Percentiles rank a stretch among this genome's conserved stretches.
phyloP scores from a whole-genome alignment of 2,329 filamentous ascomycete species.

The Aureobasidium sp. region DNA sequence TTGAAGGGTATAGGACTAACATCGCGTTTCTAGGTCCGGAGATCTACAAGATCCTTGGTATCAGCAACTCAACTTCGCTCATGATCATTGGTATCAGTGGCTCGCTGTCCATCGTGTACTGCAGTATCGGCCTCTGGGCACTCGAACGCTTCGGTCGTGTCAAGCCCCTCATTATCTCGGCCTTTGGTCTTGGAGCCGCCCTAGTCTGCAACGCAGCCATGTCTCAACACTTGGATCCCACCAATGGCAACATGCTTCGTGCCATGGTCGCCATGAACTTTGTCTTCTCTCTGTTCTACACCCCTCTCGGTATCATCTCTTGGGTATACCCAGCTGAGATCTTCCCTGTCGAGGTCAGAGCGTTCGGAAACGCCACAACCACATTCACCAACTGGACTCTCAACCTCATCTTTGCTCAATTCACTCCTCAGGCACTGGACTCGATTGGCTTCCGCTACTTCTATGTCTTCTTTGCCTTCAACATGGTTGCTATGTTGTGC shows the following conservation, averaged over 20 bases:
- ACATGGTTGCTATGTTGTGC: slow-evolving; percentile 34
- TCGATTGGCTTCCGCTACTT: slow-evolving; percentile 44
- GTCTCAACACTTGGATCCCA: slow-evolving; percentile 31
- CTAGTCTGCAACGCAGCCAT: slow-evolving; percentile 38
- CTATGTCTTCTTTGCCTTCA: slow-evolving; percentile 45
- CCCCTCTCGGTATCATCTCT: slow-evolving; percentile 39
- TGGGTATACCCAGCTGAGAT: slow-evolving; percentile 43
- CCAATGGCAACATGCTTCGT: slow-evolving; percentile 34
- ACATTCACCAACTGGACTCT: slow-evolving; percentile 42
- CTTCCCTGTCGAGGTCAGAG: slow-evolving; percentile 34
- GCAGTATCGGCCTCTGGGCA: slow-evolving; percentile 20
- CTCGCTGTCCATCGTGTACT: slow-evolving; percentile 20
- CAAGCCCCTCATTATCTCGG: slow-evolving; percentile 41
- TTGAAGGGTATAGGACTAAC: not conserved
- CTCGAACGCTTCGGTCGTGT: slow-evolving; percentile 42
- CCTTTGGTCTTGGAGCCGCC: slow-evolving; percentile 37
- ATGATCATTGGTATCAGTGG: slow-evolving; percentile 22
- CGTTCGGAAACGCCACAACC: slow-evolving; percentile 26
- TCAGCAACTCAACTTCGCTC: slow-evolving; percentile 18
- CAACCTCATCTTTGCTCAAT: slow-evolving; percentile 45
- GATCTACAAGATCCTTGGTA: slow-evolving; percentile 20
- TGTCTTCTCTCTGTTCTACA: slow-evolving; percentile 41
- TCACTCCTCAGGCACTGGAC: slow-evolving; percentile 36
- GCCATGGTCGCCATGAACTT: slow-evolving; percentile 44
- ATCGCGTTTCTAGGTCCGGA: slow-evolving; percentile 17